phyloP scores from a whole-genome alignment of 2,329 filamentous ascomycete genomes.

The Diaporthe australafricana region DNA sequence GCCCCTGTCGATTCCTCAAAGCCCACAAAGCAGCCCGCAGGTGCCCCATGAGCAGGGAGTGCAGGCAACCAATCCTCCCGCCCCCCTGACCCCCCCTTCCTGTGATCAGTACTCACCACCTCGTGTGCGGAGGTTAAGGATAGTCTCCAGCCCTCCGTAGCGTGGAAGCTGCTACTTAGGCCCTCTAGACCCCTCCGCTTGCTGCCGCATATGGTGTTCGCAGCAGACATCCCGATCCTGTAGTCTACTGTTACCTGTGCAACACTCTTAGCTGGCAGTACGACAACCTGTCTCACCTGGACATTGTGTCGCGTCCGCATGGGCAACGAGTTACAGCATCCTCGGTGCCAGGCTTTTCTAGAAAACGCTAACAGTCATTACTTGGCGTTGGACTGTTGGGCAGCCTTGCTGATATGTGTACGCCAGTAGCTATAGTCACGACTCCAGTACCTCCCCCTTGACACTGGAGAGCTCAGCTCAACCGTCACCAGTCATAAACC shows the following conservation, averaged over 20 bases:
- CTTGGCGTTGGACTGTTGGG: slow-evolving; percentile 40
- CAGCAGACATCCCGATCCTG: slow-evolving; percentile 52
- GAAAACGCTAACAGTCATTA: slow-evolving; percentile 36
- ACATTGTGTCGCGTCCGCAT: slow-evolving; percentile 40
- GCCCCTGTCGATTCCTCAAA: slow-evolving; percentile 24
- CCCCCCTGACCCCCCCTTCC: not conserved
- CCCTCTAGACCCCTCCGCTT: slow-evolving; percentile 34
- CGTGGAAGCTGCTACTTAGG: slow-evolving; percentile 35
- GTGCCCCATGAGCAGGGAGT: slow-evolving; percentile 21
- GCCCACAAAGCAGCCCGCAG: slow-evolving; percentile 20
- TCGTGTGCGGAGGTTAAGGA: slow-evolving; percentile 33
- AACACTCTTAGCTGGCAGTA: slow-evolving; percentile 59
- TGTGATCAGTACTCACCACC: slow-evolving; percentile 12
- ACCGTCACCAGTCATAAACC: slow-evolving; percentile 60
- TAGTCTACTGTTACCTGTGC: slow-evolving; percentile 54
- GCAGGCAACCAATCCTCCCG: slow-evolving; percentile 30
- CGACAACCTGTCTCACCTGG: slow-evolving; percentile 47
- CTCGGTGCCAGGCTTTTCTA: slow-evolving; percentile 40
- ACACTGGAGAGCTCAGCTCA: slow-evolving; percentile 65
- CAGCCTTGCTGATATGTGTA: slow-evolving; percentile 45
- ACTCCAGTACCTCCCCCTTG: slow-evolving; percentile 63
- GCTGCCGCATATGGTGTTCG: slow-evolving; percentile 44
- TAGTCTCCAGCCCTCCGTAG: slow-evolving; percentile 35
- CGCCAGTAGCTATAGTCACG: slow-evolving; percentile 64
- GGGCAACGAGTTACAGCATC: slow-evolving; percentile 42